A percentile compares a stretch with the other conserved stretches of the same genome.
These are phyloP conservation scores for Rhodofomes roseus DNA, from an alignment of 1,284 basidiomycete genomes.

Conservation along the genomic window DNA sequence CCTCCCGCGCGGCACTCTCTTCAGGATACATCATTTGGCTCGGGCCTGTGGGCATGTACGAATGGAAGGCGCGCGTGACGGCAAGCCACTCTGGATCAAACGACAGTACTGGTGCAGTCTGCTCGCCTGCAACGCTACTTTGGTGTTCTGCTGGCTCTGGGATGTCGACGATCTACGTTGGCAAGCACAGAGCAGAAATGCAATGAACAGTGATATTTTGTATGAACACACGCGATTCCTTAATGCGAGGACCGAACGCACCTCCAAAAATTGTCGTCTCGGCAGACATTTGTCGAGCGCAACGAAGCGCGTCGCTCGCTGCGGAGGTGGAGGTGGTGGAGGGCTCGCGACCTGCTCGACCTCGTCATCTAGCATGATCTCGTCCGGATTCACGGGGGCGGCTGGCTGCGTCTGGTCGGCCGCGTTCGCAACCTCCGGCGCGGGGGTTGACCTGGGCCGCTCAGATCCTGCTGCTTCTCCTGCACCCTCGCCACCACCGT, in stretches of 20 bases:
- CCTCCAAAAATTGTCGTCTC: constrained; percentile 82
- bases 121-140: not conserved
- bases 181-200: not conserved
- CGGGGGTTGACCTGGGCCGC: not conserved
- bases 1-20: constrained; percentile 48
- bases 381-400: constrained; percentile 55
- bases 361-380: constrained; percentile 65
- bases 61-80: constrained; percentile 84
- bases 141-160: constrained; percentile 27
- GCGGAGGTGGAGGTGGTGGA: constrained; percentile 29
- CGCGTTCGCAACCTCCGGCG: not conserved
- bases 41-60: constrained; percentile 60
- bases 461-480: constrained; percentile 8
- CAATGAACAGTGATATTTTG: not conserved
- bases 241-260: constrained; percentile 29
- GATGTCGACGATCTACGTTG: constrained; percentile 67
- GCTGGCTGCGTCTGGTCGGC: not conserved
- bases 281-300: constrained; percentile 93
- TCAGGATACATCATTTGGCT: constrained; percentile 58
- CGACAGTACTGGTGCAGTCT: constrained; percentile 31
- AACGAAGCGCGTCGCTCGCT: constrained; percentile 71
- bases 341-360: constrained; percentile 41
- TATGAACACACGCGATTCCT: not conserved
- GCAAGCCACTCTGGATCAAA: constrained; percentile 95
- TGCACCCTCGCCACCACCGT: constrained; percentile 39